Conservation (phyloP, 2,329 filamentous ascomycete species). For the Ophiostoma populinum region DNA sequence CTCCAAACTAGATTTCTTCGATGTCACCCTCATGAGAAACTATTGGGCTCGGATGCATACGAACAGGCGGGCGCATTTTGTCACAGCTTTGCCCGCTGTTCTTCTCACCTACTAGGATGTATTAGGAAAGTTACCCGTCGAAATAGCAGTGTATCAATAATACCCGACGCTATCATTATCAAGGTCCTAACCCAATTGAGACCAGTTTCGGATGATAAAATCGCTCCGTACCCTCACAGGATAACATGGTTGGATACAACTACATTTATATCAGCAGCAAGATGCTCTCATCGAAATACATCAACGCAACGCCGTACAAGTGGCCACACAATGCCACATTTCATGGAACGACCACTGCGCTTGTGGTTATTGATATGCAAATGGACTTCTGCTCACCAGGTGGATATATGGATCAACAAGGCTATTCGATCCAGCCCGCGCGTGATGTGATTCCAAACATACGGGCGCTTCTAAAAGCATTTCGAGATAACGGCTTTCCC, state of each 20-base stretch:
- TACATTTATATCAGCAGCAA: background rate
- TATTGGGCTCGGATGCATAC: slow-evolving; percentile 7
- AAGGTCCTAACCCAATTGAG: slow-evolving; percentile 29
- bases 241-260: too few species aligned
- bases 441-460: slow-evolving; percentile 4
- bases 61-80: slow-evolving; percentile 8
- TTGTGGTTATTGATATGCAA: slow-evolving; percentile 9
- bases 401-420: slow-evolving; percentile 7
- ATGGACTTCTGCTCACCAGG: slow-evolving; percentile 7
- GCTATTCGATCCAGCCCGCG: slow-evolving; percentile 7
- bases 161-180: background rate
- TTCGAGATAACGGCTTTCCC: slow-evolving; percentile 3
- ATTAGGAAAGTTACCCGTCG: too few species aligned
- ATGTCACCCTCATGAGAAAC: slow-evolving; percentile 3
- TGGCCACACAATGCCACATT: slow-evolving; percentile 7
- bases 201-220: too few species aligned
- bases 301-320: slow-evolving; percentile 6
- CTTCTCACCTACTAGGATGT: slow-evolving; percentile 7
- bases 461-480: slow-evolving; percentile 1
- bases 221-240: too few species aligned
- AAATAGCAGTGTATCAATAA: too few species aligned
- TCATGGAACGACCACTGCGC: slow-evolving; percentile 1
- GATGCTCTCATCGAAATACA: too few species aligned
- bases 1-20: slow-evolving; percentile 4
- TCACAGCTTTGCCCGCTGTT: slow-evolving; percentile 5